phyloP scores from a whole-genome alignment of 768 basidiomycete genomes.

The Boletus eberwhitei region DNA sequence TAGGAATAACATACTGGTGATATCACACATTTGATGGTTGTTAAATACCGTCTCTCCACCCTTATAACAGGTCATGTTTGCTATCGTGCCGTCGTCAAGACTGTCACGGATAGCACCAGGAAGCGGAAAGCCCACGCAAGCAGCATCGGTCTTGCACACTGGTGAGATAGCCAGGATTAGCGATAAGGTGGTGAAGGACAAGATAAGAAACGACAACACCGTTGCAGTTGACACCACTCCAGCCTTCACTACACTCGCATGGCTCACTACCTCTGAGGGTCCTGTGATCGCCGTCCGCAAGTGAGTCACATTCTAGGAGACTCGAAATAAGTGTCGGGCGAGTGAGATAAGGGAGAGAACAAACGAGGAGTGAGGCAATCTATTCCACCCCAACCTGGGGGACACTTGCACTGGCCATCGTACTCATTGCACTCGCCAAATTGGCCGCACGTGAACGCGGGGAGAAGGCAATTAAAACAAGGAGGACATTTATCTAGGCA shows the following conservation, averaged over 20 bases:
- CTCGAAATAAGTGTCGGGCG: background rate
- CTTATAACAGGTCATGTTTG: constrained; percentile 90
- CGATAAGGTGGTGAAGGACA: background rate
- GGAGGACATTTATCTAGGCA: constrained; percentile 64
- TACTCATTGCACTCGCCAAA: constrained; percentile 88
- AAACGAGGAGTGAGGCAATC: constrained; percentile 90
- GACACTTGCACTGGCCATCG: constrained; percentile 95
- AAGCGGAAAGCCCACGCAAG: constrained; percentile 79
- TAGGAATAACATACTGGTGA: constrained; percentile 71
- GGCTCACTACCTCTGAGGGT: constrained; percentile 71
- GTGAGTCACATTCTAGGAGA: constrained; percentile 81
- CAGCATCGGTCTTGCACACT: constrained; percentile 85
- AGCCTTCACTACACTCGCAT: constrained; percentile 92
- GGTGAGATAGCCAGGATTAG: background rate
- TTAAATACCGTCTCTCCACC: constrained; percentile 92
- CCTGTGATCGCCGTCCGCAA: constrained; percentile 86
- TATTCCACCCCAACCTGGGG: constrained; percentile 95
- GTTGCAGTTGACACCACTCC: constrained; percentile 97
- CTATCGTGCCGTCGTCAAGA: constrained; percentile 38
- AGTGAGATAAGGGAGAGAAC: constrained; percentile 31
- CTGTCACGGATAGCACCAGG: constrained; percentile 37
- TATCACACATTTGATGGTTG: constrained; percentile 97
- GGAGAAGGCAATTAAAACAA: constrained; percentile 95
- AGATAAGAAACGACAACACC: constrained; percentile 46
- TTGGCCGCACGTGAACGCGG: constrained; percentile 89